Conservation (phyloP, 1,139 yeast genomes). For the Protomyces arabidopsidicola region DNA sequence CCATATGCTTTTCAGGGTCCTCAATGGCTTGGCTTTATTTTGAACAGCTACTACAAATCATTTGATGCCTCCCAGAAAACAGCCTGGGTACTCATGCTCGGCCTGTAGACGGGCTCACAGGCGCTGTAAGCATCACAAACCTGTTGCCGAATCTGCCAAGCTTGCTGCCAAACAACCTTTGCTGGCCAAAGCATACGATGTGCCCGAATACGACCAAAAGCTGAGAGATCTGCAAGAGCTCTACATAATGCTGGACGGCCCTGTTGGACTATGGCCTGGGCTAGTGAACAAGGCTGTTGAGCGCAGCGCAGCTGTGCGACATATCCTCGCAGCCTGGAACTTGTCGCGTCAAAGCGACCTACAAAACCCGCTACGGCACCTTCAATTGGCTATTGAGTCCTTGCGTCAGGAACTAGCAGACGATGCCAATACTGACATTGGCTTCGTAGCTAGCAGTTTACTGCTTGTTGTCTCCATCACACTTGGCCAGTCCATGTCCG, state of each 20-base stretch:
- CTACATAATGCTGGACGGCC: not conserved
- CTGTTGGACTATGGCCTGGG: not conserved
- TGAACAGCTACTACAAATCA: not conserved
- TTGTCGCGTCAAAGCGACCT: not conserved
- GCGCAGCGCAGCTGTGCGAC: constrained; percentile 4
- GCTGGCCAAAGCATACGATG: not conserved
- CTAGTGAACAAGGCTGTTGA: not conserved
- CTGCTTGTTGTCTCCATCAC: not conserved
- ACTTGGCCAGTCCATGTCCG: not conserved
- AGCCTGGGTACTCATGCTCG: constrained; percentile 24
- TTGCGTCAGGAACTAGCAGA: not conserved
- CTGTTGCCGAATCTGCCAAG: not conserved
- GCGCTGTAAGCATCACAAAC: not conserved
- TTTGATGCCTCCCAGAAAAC: not conserved
- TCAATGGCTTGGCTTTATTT: not conserved
- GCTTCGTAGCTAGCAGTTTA: not conserved
- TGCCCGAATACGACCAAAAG: not conserved
- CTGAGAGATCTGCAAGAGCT: not conserved
- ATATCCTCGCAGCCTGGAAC: not conserved
- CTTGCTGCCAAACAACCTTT: not conserved
- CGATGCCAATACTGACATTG: not conserved
- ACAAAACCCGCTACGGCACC: not conserved
- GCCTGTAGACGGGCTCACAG: constrained; percentile 1
- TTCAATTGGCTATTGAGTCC: not conserved
- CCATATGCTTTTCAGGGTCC: not conserved